Evolutionary conservation across 129 eudicot genomes (phyloP).

Genomic region (Saposhnikovia divaricata): DNA sequence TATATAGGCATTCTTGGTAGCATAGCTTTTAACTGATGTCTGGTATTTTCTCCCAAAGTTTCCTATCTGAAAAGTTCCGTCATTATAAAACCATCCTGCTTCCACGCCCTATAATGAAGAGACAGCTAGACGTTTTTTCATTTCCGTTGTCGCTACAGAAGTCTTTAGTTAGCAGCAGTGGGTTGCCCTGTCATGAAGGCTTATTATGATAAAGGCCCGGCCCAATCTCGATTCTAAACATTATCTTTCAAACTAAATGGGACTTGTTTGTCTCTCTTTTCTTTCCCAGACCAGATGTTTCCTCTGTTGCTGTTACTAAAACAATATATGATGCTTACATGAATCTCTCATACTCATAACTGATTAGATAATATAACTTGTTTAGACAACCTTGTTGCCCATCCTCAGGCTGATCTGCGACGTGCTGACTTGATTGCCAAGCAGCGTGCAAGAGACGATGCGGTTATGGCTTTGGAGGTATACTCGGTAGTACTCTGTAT

Average conservation of each 20-base stretch:
- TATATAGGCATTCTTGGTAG: background rate
- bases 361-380: background rate
- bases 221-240: background rate
- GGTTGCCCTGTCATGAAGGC: background rate
- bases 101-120: background rate
- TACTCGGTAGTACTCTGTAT: background rate
- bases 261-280: background rate
- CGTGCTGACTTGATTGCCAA: slow-evolving; percentile 87
- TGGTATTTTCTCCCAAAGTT: background rate
- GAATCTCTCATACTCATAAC: background rate
- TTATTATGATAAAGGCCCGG: background rate
- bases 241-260: background rate
- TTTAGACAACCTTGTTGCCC: slow-evolving; percentile 8
- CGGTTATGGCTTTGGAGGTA: slow-evolving; percentile 92
- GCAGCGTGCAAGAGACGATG: slow-evolving; percentile 93
- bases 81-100: background rate
- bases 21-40: background rate
- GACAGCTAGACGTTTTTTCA: background rate
- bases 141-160: background rate
- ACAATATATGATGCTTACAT: background rate
- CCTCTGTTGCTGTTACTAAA: background rate
- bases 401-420: slow-evolving; percentile 78
- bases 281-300: background rate
- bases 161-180: background rate
- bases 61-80: background rate